A percentile compares a stretch with the other conserved stretches of the same genome.
Conservation (phyloP, 768 basidiomycete genomes). For the Amanita muscaria region DNA sequence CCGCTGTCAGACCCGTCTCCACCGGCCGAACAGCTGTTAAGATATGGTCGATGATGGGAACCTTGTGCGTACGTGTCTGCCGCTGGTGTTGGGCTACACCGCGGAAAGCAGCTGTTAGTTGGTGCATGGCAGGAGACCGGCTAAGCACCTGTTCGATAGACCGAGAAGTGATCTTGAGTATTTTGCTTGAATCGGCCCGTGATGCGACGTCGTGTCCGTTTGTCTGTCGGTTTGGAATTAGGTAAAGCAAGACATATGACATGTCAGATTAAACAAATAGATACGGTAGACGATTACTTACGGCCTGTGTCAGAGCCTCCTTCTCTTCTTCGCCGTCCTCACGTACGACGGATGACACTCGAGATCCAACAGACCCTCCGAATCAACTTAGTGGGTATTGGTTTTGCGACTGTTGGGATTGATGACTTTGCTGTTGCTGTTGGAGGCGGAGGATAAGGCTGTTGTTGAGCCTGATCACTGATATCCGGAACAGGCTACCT, state of each 20-base stretch:
- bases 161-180: conserved; percentile 58
- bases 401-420: too few relatives aligned
- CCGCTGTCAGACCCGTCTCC: conserved; percentile 55
- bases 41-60: conserved; percentile 41
- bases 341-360: conserved; percentile 72
- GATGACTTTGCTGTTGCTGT: too few relatives aligned
- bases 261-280: too few relatives aligned
- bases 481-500: too few relatives aligned
- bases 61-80: conserved; percentile 31
- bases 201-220: conserved; percentile 76
- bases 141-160: conserved; percentile 48
- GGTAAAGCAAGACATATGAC: too few relatives aligned
- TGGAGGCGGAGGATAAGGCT: too few relatives aligned
- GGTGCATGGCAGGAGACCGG: conserved; percentile 40
- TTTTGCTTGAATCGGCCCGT: conserved; percentile 62
- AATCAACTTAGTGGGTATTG: too few relatives aligned
- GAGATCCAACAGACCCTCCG: conserved; percentile 62
- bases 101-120: conserved; percentile 49
- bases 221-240: conserved; percentile 77
- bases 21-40: conserved; percentile 33
- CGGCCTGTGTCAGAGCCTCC: conserved; percentile 67
- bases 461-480: too few relatives aligned
- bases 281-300: too few relatives aligned
- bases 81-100: conserved; percentile 51
- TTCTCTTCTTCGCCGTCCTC: conserved; percentile 54